A percentile compares a stretch with the other conserved stretches of the same genome.
These are phyloP conservation scores for Exophiala xenobiotica DNA, from an alignment of 2,329 filamentous ascomycete genomes.

Conservation along the genomic window DNA sequence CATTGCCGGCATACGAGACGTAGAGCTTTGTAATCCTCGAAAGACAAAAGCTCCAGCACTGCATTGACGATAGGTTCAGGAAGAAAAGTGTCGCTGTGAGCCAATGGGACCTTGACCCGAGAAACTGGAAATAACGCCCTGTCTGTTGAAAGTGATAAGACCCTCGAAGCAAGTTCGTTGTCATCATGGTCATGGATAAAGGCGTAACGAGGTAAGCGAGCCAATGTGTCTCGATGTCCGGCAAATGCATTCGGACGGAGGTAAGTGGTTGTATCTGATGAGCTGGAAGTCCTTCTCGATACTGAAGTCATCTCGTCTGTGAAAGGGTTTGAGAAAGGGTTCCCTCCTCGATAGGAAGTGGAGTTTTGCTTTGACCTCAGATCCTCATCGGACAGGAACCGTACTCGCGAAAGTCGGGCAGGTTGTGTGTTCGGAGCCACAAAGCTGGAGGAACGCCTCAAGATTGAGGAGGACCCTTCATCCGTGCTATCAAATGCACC, in stretches of 20 bases:
- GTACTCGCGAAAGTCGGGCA: conserved; percentile 9
- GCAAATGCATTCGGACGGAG: conserved; percentile 22
- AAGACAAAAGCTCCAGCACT: conserved; percentile 20
- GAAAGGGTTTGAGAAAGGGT: conserved; percentile 17
- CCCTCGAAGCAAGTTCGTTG: not conserved
- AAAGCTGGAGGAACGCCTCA: conserved; percentile 1
- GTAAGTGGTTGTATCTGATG: conserved; percentile 18
- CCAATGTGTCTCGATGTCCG: conserved; percentile 30
- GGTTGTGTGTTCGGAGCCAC: not conserved
- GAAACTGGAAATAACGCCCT: not conserved
- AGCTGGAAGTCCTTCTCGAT: conserved; percentile 17
- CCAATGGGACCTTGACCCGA: not conserved
- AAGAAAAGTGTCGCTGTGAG: conserved; percentile 7
- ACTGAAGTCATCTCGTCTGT: not conserved
- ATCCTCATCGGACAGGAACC: conserved; percentile 15
- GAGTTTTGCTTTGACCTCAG: conserved; percentile 10
- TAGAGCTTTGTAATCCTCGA: conserved; percentile 25
- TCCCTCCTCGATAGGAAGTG: not conserved
- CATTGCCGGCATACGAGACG: conserved; percentile 27
- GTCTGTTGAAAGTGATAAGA: not conserved
- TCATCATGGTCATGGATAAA: not conserved
- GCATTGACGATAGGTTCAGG: conserved; percentile 16
- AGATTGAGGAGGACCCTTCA: not conserved
- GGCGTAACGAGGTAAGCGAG: conserved; percentile 14
- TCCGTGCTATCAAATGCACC: conserved; percentile 11